Conservation (phyloP, 73 alveolate genomes). For the Durusdinium trenchii region DNA sequence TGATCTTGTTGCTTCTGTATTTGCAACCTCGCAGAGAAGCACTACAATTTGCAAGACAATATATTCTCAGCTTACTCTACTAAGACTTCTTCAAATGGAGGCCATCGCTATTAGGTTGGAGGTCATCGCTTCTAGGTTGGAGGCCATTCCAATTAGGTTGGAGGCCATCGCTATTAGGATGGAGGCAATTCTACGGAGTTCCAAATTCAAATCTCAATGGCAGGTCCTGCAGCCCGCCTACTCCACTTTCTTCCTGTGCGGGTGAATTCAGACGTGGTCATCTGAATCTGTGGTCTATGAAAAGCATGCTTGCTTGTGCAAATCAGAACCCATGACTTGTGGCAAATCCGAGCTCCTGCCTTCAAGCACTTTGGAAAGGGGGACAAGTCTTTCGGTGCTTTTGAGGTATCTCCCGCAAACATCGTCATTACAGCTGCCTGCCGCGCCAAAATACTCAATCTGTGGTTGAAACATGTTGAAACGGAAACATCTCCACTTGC, state of each 20-base stretch:
- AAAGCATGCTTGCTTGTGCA: no score
- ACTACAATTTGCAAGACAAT: no score
- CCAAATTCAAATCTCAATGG: not conserved
- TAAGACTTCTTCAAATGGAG: no score
- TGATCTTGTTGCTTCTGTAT: conserved; percentile 34
- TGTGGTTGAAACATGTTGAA: not conserved
- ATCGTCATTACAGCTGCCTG: not conserved
- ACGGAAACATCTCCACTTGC: not conserved
- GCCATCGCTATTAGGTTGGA: no score
- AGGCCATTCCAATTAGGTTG: no score
- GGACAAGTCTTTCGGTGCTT: not conserved
- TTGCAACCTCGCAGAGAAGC: no score
- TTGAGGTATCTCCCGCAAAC: conserved; percentile 22
- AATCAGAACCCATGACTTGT: no score
- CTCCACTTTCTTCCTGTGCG: conserved; percentile 51
- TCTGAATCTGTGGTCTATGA: no score
- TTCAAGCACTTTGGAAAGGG: conserved; percentile 53
- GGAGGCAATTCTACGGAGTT: not conserved
- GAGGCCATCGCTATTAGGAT: no score
- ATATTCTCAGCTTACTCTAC: not conserved
- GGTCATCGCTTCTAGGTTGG: no score
- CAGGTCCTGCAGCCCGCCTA: conserved; percentile 1
- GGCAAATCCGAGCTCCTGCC: not conserved
- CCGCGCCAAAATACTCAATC: not conserved
- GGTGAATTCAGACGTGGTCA: not conserved